These are phyloP conservation scores for Colletotrichum sp. DNA, from an alignment of 2,329 filamentous ascomycete species.

Conservation along the genomic window DNA sequence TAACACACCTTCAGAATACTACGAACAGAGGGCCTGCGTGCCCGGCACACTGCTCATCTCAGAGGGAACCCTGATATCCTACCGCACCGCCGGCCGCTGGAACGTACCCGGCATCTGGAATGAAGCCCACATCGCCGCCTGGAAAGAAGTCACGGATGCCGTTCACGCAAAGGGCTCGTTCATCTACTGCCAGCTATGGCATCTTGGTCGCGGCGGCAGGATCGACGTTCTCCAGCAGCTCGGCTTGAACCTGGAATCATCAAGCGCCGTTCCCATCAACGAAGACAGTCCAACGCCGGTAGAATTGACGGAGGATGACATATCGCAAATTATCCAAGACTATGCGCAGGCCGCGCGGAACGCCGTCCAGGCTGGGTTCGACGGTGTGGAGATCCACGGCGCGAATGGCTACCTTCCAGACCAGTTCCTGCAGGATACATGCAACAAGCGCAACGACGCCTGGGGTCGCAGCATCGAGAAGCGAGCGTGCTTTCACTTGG, in stretches of 20 bases:
- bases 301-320: conserved; percentile 69
- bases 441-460: conserved; percentile 55
- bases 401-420: conserved; percentile 69
- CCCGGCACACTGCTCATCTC: conserved; percentile 56
- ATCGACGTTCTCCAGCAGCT: conserved; percentile 34
- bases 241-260: conserved; percentile 53
- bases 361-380: conserved; percentile 68
- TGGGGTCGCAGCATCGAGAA: conserved; percentile 62
- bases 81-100: conserved; percentile 46
- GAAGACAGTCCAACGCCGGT: conserved; percentile 59
- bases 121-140: conserved; percentile 59
- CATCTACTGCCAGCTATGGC: conserved; percentile 71
- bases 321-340: conserved; percentile 64
- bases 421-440: conserved; percentile 60
- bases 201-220: conserved; percentile 59
- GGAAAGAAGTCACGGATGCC: conserved; percentile 63
- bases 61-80: conserved; percentile 60
- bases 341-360: conserved; percentile 61
- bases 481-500: conserved; percentile 53
- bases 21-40: conserved; percentile 32
- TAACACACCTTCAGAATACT: conserved; percentile 25
- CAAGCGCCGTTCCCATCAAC: conserved; percentile 43
- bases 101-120: conserved; percentile 63
- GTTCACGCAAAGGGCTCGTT: conserved; percentile 66
- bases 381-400: conserved; percentile 67